These are phyloP conservation scores for Puccinia sorghi DNA, from an alignment of 1,284 basidiomycete genomes.

Conservation along the genomic window DNA sequence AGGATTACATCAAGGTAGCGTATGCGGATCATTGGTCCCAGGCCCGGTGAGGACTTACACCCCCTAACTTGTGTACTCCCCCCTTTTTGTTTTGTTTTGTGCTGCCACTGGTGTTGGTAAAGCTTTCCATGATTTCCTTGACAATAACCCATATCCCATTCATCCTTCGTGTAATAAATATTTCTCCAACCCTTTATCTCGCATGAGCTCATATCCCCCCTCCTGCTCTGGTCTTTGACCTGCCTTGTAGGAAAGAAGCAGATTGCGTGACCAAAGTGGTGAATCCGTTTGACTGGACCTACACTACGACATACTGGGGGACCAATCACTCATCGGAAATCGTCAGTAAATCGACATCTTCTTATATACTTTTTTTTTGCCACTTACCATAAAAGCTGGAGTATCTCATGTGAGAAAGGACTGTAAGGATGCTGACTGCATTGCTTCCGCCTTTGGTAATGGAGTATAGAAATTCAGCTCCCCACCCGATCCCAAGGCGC, in stretches of 20 bases:
- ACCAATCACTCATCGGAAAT: constrained; percentile 58
- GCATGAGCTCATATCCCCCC: not conserved
- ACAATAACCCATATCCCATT: too few relatives aligned
- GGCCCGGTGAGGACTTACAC: constrained; percentile 70
- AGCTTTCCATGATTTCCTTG: too few relatives aligned
- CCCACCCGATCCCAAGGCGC: constrained; percentile 42
- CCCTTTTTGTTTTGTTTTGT: not conserved
- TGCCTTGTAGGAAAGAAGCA: constrained; percentile 55
- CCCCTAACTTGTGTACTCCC: constrained; percentile 11
- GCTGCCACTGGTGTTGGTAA: too few relatives aligned
- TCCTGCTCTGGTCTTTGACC: not conserved
- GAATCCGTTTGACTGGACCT: constrained; percentile 97
- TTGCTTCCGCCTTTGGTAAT: constrained; percentile 28
- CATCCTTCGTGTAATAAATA: not conserved
- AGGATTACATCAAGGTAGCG: constrained; percentile 87
- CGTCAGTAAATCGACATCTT: not conserved
- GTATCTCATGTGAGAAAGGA: constrained; percentile 48
- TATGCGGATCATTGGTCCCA: constrained; percentile 92
- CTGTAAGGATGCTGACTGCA: constrained; percentile 7
- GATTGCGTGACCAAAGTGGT: constrained; percentile 59
- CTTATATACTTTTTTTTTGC: not conserved
- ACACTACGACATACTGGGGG: constrained; percentile 83
- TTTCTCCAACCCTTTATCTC: not conserved
- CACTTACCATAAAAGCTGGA: constrained; percentile 1
- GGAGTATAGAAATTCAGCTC: constrained; percentile 20